phyloP scores from a whole-genome alignment of 352 stramenopile species.

The Pythium rhizo-oryzae region DNA sequence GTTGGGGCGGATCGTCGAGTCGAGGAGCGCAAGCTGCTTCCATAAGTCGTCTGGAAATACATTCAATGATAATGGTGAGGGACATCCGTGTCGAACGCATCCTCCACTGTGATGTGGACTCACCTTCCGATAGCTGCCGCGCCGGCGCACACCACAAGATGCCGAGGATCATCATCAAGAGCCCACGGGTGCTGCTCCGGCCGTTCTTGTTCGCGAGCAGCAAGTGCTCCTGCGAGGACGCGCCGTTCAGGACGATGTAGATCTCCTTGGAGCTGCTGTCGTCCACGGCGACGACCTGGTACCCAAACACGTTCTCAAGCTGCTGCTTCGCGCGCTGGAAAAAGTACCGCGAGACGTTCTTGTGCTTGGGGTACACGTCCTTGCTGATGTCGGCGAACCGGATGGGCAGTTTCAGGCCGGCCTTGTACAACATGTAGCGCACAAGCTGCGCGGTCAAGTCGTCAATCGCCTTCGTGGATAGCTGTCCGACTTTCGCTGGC shows the following conservation, averaged over 20 bases:
- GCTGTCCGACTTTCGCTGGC: conserved; percentile 47
- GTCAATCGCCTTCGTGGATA: conserved; percentile 67
- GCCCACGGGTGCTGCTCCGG: conserved; percentile 55
- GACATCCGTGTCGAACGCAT: background rate
- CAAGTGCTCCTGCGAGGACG: conserved; percentile 73
- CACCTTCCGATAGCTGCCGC: conserved; percentile 74
- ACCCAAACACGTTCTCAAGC: conserved; percentile 78
- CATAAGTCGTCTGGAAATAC: conserved; percentile 65
- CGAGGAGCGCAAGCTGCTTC: conserved; percentile 72
- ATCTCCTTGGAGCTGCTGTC: conserved; percentile 66
- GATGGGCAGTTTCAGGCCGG: conserved; percentile 72
- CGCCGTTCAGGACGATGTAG: conserved; percentile 80
- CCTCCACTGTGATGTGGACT: background rate
- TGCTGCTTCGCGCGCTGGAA: conserved; percentile 79
- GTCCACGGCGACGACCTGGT: conserved; percentile 72
- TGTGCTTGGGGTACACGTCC: conserved; percentile 80
- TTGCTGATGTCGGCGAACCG: conserved; percentile 85
- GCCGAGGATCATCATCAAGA: conserved; percentile 83
- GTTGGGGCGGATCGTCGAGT: conserved; percentile 59
- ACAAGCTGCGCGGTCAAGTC: conserved; percentile 77
- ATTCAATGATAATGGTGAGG: background rate
- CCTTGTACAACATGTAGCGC: conserved; percentile 88
- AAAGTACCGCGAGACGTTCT: conserved; percentile 81
- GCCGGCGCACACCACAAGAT: conserved; percentile 78
- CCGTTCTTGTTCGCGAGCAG: conserved; percentile 76